phyloP scores from a whole-genome alignment of 2,329 filamentous ascomycete species.

The Diplodia sapinea region DNA sequence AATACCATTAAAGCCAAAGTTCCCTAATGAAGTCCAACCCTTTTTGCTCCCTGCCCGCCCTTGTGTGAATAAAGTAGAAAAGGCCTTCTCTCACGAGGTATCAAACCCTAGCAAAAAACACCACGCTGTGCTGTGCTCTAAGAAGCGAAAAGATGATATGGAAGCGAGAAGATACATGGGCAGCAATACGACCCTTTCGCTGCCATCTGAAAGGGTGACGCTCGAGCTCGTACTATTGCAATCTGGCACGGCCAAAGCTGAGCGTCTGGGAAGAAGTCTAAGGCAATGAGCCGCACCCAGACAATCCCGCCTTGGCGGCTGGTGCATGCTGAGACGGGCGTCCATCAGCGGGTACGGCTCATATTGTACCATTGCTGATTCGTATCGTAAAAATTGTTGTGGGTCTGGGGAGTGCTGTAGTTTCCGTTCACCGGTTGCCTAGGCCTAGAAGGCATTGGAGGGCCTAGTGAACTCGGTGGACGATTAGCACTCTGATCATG shows the following conservation, averaged over 20 bases:
- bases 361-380: constrained; percentile 11
- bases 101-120: constrained; percentile 17
- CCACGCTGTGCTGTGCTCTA: constrained; percentile 26
- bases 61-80: background rate
- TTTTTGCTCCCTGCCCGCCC: constrained; percentile 3
- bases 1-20: background rate
- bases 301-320: too few relatives aligned
- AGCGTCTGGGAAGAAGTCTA: background rate
- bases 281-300: background rate
- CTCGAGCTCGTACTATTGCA: background rate
- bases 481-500: constrained; percentile 28
- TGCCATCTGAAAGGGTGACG: background rate
- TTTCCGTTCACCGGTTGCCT: constrained; percentile 30
- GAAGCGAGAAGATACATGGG: background rate
- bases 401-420: constrained; percentile 13
- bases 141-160: constrained; percentile 6
- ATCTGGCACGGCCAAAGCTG: background rate
- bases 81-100: constrained; percentile 5
- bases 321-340: background rate
- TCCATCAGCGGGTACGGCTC: constrained; percentile 11
- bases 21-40: background rate
- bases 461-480: constrained; percentile 25
- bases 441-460: constrained; percentile 18
- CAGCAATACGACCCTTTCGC: background rate
- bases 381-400: background rate